Base-by-base conservation (phyloP, 2,329 filamentous ascomycete genomes). In the Ceratocystis harringtonii region DNA sequence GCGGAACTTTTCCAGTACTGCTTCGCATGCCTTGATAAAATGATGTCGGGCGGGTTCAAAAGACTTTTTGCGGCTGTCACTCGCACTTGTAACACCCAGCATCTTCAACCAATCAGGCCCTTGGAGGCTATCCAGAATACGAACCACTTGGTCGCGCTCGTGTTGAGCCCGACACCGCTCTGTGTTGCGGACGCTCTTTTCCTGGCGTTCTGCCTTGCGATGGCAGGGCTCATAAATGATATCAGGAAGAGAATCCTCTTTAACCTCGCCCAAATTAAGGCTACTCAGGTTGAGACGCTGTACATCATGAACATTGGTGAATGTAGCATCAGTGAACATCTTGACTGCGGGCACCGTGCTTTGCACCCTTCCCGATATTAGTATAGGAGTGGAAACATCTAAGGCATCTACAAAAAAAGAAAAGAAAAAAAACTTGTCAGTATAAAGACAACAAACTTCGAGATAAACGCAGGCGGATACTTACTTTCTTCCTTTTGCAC, bases 71-170 rank as follows among this genome's bases (percentile, higher is more conserved):
- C 90, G 89, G 25, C 84, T 85, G 72, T 96, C 92, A 0, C 90
- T 95, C 45, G 95, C 78, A 22, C 83, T 90, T 69, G 85, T 92
- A 43, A 97, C 87, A 30, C 92, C 94, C 85, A 99, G 91, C 3
- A 92, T 83, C 68, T 89, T 86, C 66, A 96, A 79, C 94, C 94
- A 99, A 74, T 97, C 94, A 66, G 89, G 90, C 1, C 92, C 89
- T 73, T 90, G 88, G 0, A 99, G 80, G 19, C 90, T 90, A 64
- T 94, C 90, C 5, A 96, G 80, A 17, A 87, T 74, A 43, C 84
- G 79, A 64, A 84, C 80, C 50, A 87, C 81, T 70, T 85, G 83
- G 68, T 86, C 83, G 69, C 81, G 84, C 70, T 87, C 84, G 76
- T 87, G 84, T 69, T 86, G 83, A 17, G 84, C 84, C 8, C 83